Evolutionary conservation across 1,284 basidiomycete species (phyloP), one percentile per base, ranked within the genome.

Genomic region (Apiotrichum sp.): DNA sequence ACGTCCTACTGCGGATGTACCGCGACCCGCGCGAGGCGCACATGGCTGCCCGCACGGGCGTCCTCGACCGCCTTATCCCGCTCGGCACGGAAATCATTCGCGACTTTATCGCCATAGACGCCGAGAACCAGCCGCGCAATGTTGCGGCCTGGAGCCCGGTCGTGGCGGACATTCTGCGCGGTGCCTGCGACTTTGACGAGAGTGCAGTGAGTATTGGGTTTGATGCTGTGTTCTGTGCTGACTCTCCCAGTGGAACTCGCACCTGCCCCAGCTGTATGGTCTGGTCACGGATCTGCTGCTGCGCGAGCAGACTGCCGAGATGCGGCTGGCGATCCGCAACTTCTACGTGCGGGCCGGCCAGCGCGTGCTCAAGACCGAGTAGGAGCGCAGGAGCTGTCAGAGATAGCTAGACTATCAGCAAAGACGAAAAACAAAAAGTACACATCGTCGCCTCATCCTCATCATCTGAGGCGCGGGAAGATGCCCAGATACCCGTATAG

Each of bases 101-200:
- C 62, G 92, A 95, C 74, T 99, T 91, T 77, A 89, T 87, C 68
- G 89, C 88, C 62, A 80, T 98, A 52, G 89, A 90, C 57, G 77
- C 86, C 3, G 95, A 98, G 63, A 92, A 86, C 3, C 95, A 98
- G 77, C 86, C 86, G 49, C 90, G 98, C 74, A 98, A 98, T 71
- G 95, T 99, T 59, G 78, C 86, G 9, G 95, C 97, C 0, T 99
- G 96, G 96, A 96, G 90, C 33, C 96, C 96, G 10, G 96, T 99
- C 32, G 88, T 98, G 13, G 86, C 86, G 3, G 93, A 97, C 72
- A 91, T 98, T 49, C 75, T 99, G 33, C 85, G 88, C 57, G 96
- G 96, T 9, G 91, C 93, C 67, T 86, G 86, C 68, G 83, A 82
- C 32, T 90, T 98, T 63, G 90, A 97, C 61, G 86, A 91, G 64